Conservation (phyloP, 345 rosid species). For the Syzygium grande region DNA sequence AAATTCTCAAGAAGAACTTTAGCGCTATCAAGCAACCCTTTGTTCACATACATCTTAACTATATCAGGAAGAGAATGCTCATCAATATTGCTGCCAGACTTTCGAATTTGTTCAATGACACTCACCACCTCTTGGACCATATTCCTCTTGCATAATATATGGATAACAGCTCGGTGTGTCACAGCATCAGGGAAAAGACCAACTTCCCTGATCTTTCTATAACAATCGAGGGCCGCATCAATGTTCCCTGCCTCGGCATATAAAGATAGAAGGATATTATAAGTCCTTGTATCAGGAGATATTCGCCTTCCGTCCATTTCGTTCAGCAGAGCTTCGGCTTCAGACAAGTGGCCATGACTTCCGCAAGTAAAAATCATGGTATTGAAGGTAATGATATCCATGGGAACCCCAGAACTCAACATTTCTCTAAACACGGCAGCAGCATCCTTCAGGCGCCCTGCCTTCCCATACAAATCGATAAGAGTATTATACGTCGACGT, state of each 20-base stretch:
- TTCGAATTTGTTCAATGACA: slow-evolving; percentile 57
- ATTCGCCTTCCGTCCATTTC: slow-evolving; percentile 73
- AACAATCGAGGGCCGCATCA: slow-evolving; percentile 55
- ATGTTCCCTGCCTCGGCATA: slow-evolving; percentile 68
- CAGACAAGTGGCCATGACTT: slow-evolving; percentile 56
- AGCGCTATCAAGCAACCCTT: slow-evolving; percentile 45
- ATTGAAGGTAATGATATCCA: slow-evolving; percentile 76
- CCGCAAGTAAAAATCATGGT: slow-evolving; percentile 90
- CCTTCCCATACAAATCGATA: slow-evolving; percentile 92
- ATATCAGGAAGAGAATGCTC: slow-evolving; percentile 75
- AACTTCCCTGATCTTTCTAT: slow-evolving; percentile 53
- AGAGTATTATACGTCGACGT: slow-evolving; percentile 72
- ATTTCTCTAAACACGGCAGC: slow-evolving; percentile 70
- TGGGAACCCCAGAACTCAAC: slow-evolving; percentile 64
- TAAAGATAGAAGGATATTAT: slow-evolving; percentile 61
- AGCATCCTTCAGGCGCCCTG: slow-evolving; percentile 76
- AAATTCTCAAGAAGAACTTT: slow-evolving; percentile 39
- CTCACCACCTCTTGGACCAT: slow-evolving; percentile 62
- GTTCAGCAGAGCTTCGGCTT: slow-evolving; percentile 67
- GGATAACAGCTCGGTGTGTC: slow-evolving; percentile 68
- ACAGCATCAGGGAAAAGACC: slow-evolving; percentile 77
- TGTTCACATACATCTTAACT: slow-evolving; percentile 55
- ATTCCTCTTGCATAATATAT: slow-evolving; percentile 49
- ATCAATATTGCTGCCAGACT: slow-evolving; percentile 36
- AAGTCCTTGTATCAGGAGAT: slow-evolving; percentile 73